phyloP scores from a whole-genome alignment of 2,329 filamentous ascomycete species.

The Arthrobotrys pseudoclavata region DNA sequence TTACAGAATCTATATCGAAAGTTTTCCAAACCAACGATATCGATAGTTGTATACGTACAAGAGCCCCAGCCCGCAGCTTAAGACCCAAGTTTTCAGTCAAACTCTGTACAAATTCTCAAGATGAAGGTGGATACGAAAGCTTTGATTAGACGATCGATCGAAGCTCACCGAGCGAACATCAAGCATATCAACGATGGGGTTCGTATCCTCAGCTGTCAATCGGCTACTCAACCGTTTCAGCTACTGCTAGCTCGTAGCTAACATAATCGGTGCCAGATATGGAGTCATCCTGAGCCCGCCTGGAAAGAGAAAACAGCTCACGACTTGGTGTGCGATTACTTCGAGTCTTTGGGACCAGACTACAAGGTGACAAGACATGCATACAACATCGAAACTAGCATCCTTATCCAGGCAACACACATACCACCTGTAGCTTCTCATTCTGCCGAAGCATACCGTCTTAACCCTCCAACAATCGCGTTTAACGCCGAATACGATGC shows the following conservation, averaged over 20 bases:
- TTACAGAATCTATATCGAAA: too few species aligned
- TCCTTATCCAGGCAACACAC: constrained; percentile 21
- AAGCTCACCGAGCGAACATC: constrained; percentile 15
- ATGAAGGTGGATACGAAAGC: constrained; percentile 34
- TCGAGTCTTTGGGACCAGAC: constrained; percentile 67
- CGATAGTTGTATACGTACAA: too few species aligned
- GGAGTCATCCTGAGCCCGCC: constrained; percentile 70
- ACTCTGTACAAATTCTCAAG: not conserved
- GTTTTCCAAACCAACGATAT: too few species aligned
- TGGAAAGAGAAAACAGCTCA: constrained; percentile 70
- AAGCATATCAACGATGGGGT: constrained; percentile 38
- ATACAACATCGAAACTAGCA: constrained; percentile 70
- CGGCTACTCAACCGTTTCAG: not conserved
- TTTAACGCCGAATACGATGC: constrained; percentile 67
- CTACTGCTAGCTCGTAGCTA: not conserved
- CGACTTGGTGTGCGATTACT: constrained; percentile 67
- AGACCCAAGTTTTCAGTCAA: too few species aligned
- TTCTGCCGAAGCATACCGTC: not conserved
- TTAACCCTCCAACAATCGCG: constrained; percentile 66
- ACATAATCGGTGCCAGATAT: constrained; percentile 65
- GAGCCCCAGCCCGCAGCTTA: too few species aligned
- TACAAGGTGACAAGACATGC: constrained; percentile 71
- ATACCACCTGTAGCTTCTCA: not conserved
- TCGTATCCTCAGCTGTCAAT: not conserved
- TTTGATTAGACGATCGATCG: constrained; percentile 7